Conservation (phyloP, 129 eudicot genomes). For the Oenanthe sinensis region DNA sequence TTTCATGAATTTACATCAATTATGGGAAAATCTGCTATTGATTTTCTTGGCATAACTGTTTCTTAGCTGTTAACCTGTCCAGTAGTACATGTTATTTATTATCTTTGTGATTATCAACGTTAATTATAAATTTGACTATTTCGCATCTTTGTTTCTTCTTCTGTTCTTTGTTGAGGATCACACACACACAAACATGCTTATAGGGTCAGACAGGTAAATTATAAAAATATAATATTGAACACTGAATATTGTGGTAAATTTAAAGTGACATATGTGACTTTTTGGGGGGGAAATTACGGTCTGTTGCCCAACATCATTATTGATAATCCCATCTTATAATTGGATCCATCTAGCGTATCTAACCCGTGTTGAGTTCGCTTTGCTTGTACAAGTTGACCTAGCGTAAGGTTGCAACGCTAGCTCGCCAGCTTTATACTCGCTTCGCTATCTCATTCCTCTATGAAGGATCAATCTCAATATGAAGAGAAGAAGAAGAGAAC, state of each 20-base stretch:
- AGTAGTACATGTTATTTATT: background rate
- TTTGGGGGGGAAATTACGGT: too few relatives aligned
- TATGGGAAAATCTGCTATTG: slow-evolving; percentile 24
- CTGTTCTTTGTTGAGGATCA: background rate
- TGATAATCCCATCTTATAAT: too few relatives aligned
- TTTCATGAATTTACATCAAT: slow-evolving; percentile 22
- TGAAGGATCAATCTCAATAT: too few relatives aligned
- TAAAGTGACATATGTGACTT: background rate
- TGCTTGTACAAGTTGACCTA: too few relatives aligned
- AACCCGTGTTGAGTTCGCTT: background rate
- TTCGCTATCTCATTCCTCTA: too few relatives aligned
- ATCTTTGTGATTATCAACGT: background rate
- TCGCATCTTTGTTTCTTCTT: background rate
- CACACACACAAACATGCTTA: background rate
- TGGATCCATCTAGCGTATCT: too few relatives aligned
- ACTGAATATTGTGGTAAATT: background rate
- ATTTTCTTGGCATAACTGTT: slow-evolving; percentile 19
- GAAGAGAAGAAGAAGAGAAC: too few relatives aligned
- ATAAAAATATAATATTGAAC: background rate
- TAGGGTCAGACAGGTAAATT: background rate
- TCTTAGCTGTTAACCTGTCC: background rate
- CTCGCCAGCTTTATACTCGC: too few relatives aligned
- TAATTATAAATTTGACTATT: background rate
- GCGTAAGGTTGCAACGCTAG: too few relatives aligned
- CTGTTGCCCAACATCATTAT: too few relatives aligned